phyloP scores from a whole-genome alignment of 805 yeast species.

The Yarrowia hollandica region DNA sequence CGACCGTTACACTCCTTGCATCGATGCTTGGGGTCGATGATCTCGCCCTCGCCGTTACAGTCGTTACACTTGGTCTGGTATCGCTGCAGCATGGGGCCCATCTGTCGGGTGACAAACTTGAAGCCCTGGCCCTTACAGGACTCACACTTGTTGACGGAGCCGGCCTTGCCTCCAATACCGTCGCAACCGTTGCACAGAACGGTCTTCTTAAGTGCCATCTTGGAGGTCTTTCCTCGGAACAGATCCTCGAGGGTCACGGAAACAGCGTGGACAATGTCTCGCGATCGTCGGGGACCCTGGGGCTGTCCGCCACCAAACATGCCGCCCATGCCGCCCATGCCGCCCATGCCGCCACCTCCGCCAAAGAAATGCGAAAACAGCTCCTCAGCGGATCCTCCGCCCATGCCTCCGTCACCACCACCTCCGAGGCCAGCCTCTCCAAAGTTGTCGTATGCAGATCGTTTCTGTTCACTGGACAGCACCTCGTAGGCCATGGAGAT shows the following conservation, averaged over 20 bases:
- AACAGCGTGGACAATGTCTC: conserved; percentile 87
- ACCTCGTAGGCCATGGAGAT: conserved; percentile 85
- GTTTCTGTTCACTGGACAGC: conserved; percentile 82
- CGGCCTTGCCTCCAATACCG: conserved; percentile 95
- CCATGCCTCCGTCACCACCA: conserved; percentile 66
- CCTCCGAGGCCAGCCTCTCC: conserved; percentile 92
- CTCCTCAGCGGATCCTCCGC: conserved; percentile 69
- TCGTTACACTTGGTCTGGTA: conserved; percentile 91
- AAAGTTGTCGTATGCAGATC: conserved; percentile 81
- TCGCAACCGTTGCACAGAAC: conserved; percentile 84
- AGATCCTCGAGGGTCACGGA: conserved; percentile 87
- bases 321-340: conserved; percentile 43
- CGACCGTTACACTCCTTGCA: conserved; percentile 87
- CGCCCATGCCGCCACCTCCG: conserved; percentile 50
- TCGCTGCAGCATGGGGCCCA: conserved; percentile 99
- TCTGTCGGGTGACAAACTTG: conserved; percentile 90
- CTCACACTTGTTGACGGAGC: conserved; percentile 81
- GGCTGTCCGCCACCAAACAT: conserved; percentile 53
- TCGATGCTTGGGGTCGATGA: conserved; percentile 79
- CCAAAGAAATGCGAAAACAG: conserved; percentile 83
- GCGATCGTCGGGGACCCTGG: conserved; percentile 84
- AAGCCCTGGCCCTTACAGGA: conserved; percentile 90
- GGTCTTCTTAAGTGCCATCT: conserved; percentile 91
- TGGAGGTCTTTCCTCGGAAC: conserved; percentile 90
- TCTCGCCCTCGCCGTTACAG: conserved; percentile 92